Conservation (phyloP, 2,329 filamentous ascomycete species). For the Hypoxylon sp. region DNA sequence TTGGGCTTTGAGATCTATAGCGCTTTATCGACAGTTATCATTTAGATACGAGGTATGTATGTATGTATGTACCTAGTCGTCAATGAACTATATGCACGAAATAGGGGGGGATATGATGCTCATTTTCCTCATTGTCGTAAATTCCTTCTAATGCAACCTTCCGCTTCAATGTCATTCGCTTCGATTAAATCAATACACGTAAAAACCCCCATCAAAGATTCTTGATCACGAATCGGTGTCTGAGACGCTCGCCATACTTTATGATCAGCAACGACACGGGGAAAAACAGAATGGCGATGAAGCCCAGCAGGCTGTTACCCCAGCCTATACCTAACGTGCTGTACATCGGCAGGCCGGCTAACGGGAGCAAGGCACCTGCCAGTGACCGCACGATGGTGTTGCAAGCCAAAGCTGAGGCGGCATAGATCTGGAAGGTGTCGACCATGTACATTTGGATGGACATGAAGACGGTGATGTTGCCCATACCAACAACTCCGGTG, state of each 20-base stretch:
- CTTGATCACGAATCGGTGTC: conserved; percentile 28
- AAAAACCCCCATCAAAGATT: conserved; percentile 23
- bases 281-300: conserved; percentile 43
- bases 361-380: conserved; percentile 62
- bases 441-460: conserved; percentile 66
- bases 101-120: conserved; percentile 3
- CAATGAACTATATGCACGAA: not conserved
- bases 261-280: conserved; percentile 36
- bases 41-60: no score
- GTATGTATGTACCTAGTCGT: not conserved
- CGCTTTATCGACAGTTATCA: no score
- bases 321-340: conserved; percentile 44
- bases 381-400: conserved; percentile 62
- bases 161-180: not conserved
- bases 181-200: conserved; percentile 4
- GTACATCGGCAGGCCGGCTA: conserved; percentile 53
- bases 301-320: conserved; percentile 46
- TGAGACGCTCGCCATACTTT: conserved; percentile 36
- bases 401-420: conserved; percentile 60
- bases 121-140: conserved; percentile 2
- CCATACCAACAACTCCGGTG: conserved; percentile 55
- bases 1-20: no score
- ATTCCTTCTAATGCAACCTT: conserved; percentile 10
- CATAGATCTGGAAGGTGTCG: conserved; percentile 56
- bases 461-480: conserved; percentile 54